Evolutionary conservation across 306 rosid genomes (phyloP), one percentile per base, ranked within the genome.

Genomic region (Parietaria judaica): DNA sequence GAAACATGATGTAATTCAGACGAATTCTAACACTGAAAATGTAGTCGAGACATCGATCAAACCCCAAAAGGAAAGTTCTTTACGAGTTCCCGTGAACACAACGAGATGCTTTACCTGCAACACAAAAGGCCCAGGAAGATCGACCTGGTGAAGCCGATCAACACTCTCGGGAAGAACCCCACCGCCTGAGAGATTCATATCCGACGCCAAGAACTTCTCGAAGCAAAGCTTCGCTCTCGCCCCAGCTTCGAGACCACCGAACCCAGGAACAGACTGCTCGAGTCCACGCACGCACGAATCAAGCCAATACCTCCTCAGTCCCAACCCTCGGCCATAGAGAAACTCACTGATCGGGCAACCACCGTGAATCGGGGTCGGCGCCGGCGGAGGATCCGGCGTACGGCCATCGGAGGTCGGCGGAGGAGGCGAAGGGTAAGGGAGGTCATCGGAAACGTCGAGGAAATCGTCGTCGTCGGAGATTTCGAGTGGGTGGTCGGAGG

Each of bases 71-170:
- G 6, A 6, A 0, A 7, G 8, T 61, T 12, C 16, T 47, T 47
- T 56, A 14, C 4, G 49, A 43, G 16, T 64, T 51, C 7, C 14
- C 1, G 13, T 54, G 5, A 12, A 14, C 36, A 51, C 61, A 9
- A 60, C 14, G 8, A 44, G 53, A 43, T 13, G 12, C 36, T 10
- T 35, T 11, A 87, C 97, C 96, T 87, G 96, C 74, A 91, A 78
- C 3, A 91, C 84, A 72, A 67, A 87, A 6, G 95, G 95, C 46
- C 97, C 97, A 0, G 95, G 76, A 57, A 91, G 95, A 70, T 83
- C 64, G 69, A 56, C 66, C 11, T 79, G 80, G 70, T 91, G 97
- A 82, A 91, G 80, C 43, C 87, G 79, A 60, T 72, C 75, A 6
- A 91, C 91, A 61, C 76, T 71, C 12, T 71, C 75, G 43, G 97